Conservation (phyloP, 176 grass and related monocot genomes). For the Pontederia crassipes region DNA sequence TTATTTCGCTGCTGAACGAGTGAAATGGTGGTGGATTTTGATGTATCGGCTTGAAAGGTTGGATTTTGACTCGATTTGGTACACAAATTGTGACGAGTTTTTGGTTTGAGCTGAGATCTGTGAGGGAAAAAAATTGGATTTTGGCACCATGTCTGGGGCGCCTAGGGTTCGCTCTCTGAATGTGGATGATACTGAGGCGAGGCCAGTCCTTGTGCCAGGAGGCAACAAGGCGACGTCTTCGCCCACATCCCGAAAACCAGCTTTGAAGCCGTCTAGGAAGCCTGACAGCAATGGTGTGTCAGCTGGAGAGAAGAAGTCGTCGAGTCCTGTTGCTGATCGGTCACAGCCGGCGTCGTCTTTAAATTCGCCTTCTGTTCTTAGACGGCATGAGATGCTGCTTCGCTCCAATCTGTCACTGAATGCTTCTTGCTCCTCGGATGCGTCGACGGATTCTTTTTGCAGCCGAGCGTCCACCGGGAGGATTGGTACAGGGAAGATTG, state of each 20-base stretch:
- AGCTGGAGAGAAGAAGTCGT: constrained; percentile 14
- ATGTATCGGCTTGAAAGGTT: constrained; percentile 10
- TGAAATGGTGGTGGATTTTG: neutral
- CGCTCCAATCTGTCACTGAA: constrained; percentile 44
- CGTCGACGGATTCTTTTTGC: constrained; percentile 41
- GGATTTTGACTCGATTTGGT: constrained; percentile 8
- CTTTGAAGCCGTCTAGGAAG: constrained; percentile 48
- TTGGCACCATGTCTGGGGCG: constrained; percentile 60
- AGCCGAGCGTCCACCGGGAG: constrained; percentile 39
- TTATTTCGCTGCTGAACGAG: neutral
- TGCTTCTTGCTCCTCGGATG: constrained; percentile 68
- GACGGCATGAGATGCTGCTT: constrained; percentile 33
- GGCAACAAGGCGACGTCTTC: constrained; percentile 56
- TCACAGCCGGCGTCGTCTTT: constrained; percentile 6
- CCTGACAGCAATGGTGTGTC: constrained; percentile 15
- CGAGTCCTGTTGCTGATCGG: neutral
- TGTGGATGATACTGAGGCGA: constrained; percentile 42
- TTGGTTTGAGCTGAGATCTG: constrained; percentile 20
- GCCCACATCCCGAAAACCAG: constrained; percentile 39
- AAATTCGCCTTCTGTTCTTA: constrained; percentile 23
- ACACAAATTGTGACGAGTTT: neutral
- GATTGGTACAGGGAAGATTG: constrained; percentile 9
- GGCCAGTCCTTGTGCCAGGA: constrained; percentile 72
- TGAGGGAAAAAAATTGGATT: constrained; percentile 11
- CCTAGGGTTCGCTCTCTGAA: constrained; percentile 74